Evolutionary conservation across 2,329 filamentous ascomycete species (phyloP).

Genomic region (Colletotrichum limetticola): DNA sequence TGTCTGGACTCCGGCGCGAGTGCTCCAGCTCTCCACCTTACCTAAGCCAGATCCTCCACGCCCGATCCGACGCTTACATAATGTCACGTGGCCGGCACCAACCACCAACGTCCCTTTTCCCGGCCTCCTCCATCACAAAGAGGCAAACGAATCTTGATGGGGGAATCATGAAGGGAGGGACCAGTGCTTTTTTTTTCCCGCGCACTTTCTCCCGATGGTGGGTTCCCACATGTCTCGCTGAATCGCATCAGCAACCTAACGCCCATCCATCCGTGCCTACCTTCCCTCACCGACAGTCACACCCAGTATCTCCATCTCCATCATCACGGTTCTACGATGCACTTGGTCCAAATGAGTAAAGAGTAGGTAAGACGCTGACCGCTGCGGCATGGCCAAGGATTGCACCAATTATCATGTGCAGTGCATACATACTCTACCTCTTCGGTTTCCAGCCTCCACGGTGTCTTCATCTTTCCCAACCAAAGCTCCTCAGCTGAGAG

Average conservation of each 20-base stretch:
- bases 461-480: not conserved
- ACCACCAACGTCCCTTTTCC: constrained; percentile 29
- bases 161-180: constrained; percentile 28
- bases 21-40: not conserved
- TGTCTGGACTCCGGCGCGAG: not conserved
- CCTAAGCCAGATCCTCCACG: not conserved
- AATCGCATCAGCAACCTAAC: constrained; percentile 8
- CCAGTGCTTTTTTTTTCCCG: constrained; percentile 23
- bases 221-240: constrained; percentile 22
- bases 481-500: not conserved
- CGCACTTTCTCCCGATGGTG: constrained; percentile 13
- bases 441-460: not conserved
- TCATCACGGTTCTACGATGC: constrained; percentile 7
- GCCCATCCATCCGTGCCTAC: not conserved
- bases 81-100: constrained; percentile 15
- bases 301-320: not conserved
- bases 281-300: not conserved
- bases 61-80: constrained; percentile 14
- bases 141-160: constrained; percentile 25
- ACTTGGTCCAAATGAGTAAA: not conserved
- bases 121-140: constrained; percentile 31
- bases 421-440: constrained; percentile 18
- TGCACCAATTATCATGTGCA: not conserved
- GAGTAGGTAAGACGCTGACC: not conserved
- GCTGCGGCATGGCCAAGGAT: not conserved